These are phyloP conservation scores for Cordyceps farinosa DNA, from an alignment of 2,329 filamentous ascomycete genomes.

Conservation along the genomic window DNA sequence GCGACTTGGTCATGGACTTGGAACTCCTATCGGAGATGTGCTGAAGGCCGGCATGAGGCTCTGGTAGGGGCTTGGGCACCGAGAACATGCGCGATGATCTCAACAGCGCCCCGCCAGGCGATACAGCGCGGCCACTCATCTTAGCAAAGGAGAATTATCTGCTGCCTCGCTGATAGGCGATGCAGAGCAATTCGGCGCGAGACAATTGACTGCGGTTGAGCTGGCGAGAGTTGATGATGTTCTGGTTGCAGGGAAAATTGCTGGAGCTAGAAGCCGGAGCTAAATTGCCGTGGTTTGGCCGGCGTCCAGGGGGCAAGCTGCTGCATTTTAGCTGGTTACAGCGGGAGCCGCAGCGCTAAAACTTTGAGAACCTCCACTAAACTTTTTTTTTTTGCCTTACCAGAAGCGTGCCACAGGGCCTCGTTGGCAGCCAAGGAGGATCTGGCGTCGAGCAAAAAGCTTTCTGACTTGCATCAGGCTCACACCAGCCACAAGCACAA, in stretches of 20 bases:
- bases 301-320: conserved; percentile 7
- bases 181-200: conserved; percentile 22
- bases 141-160: conserved; percentile 22
- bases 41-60: conserved; percentile 49
- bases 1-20: conserved; percentile 59
- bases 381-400: not conserved
- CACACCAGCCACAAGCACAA: conserved; percentile 10
- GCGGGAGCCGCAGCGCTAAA: conserved; percentile 3
- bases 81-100: conserved; percentile 88
- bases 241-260: conserved; percentile 15
- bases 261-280: conserved; percentile 11
- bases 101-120: conserved; percentile 67
- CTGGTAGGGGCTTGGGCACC: conserved; percentile 70
- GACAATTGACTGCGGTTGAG: conserved; percentile 19
- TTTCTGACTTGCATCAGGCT: conserved; percentile 4
- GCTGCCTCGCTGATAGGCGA: conserved; percentile 27
- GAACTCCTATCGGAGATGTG: conserved; percentile 36
- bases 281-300: conserved; percentile 18
- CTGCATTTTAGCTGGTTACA: not conserved
- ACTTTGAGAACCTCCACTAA: conserved; percentile 7
- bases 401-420: not conserved
- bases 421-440: conserved; percentile 2
- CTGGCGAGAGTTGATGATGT: conserved; percentile 28
- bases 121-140: conserved; percentile 40
- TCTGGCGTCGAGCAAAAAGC: conserved; percentile 2